Conservation (phyloP, 176 grass and related monocot species). For the Thinopyrum elongatum region DNA sequence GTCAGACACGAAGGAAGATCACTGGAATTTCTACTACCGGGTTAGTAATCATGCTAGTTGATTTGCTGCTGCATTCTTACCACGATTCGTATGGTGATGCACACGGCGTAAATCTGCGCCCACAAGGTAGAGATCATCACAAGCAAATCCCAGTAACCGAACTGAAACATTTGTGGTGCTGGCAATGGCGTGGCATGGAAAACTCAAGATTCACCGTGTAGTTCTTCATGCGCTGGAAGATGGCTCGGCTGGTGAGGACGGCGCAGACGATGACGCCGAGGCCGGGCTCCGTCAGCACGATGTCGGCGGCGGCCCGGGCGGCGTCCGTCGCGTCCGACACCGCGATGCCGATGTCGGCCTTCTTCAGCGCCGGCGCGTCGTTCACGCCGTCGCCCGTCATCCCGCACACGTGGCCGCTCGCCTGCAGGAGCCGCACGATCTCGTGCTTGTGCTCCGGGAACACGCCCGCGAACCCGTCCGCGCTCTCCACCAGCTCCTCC, state of each 20-base stretch:
- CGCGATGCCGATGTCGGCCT: conserved; percentile 89
- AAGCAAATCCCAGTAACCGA: background rate
- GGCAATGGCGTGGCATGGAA: background rate
- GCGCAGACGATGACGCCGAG: conserved; percentile 76
- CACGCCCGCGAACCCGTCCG: conserved; percentile 85
- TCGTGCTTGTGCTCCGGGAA: conserved; percentile 96
- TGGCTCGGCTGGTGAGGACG: conserved; percentile 74
- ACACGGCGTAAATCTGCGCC: conserved; percentile 90
- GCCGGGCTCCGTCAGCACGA: conserved; percentile 85
- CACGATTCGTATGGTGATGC: conserved; percentile 90
- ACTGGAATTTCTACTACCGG: too few relatives aligned
- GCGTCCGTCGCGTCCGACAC: conserved; percentile 84
- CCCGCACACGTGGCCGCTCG: conserved; percentile 50
- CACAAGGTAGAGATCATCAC: background rate
- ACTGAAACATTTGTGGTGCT: background rate
- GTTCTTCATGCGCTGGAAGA: conserved; percentile 94
- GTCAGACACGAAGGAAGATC: background rate
- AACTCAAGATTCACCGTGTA: conserved; percentile 51
- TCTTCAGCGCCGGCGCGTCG: conserved; percentile 92
- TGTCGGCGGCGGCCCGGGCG: conserved; percentile 75
- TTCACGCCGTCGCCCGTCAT: conserved; percentile 95
- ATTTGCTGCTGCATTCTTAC: conserved; percentile 28
- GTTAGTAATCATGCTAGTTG: too few relatives aligned
- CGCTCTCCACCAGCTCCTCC: conserved; percentile 73
- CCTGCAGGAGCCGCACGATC: conserved; percentile 76